Evolutionary conservation across 2,329 filamentous ascomycete genomes (phyloP), one percentile per base, ranked within the genome.

Genomic region (Xylariomycetidae sp.): DNA sequence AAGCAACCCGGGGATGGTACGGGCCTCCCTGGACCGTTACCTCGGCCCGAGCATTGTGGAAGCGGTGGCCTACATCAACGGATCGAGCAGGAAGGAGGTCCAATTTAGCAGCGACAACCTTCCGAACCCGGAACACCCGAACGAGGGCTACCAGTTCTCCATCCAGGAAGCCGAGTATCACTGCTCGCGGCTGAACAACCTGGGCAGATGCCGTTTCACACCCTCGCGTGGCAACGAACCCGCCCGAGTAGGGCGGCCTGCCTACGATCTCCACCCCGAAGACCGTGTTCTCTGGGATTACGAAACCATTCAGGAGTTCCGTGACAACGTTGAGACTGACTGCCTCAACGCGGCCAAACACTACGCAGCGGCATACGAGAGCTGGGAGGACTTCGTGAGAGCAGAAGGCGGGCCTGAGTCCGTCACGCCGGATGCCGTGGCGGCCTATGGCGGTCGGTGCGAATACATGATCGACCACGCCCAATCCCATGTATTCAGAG

Each of bases 261-360:
- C 12, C 4, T 53, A 51, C 30, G 37, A 34, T 5, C 19, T 52
- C 10, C 51, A 50, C 24, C 53, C 54, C 2, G 54, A 57, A 37
- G 42, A 56, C 22, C 52, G 52, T 22, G 39, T 57, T 9, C 32
- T 31, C 10, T 57, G 54, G 54, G 50, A 53, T 14, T 45, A 56
- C n/a, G n/a, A n/a, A n/a, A n/a, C n/a, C n/a, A n/a, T n/a, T n/a
- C n/a, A n/a, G n/a, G n/a, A n/a, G n/a, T 42, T 40, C 18, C 13
- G 19, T 2, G 9, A 25, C n/a, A n/a, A n/a, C n/a, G n/a, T n/a
- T n/a, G n/a, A n/a, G n/a, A n/a, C n/a, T n/a, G n/a, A n/a, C n/a
- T n/a, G n/a, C n/a, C n/a, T n/a, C n/a, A n/a, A n/a, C n/a, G n/a
- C n/a, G n/a, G n/a, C n/a, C n/a, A n/a, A n/a, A n/a, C n/a, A n/a